Evolutionary conservation across 1,139 yeast genomes (phyloP).

Genomic region (Kodamaea derodonti): DNA sequence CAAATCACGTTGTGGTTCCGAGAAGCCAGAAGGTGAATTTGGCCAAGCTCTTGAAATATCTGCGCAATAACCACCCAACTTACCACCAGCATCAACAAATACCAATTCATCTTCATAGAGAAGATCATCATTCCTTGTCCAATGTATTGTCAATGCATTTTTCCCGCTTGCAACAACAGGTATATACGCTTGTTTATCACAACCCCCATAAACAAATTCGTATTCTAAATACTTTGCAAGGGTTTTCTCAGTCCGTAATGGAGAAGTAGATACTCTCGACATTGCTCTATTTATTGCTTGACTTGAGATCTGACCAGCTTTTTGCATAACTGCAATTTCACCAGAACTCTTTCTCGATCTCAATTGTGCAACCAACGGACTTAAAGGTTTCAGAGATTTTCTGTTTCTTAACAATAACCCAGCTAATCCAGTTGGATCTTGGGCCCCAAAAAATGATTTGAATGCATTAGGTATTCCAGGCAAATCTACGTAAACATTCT

Average conservation of each 20-base stretch:
- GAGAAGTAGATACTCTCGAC: conserved; percentile 43
- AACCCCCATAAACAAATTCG: conserved; percentile 79
- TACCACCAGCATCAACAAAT: conserved; percentile 93
- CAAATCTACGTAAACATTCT: conserved; percentile 50
- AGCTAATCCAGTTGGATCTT: conserved; percentile 3
- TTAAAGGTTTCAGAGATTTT: conserved; percentile 41
- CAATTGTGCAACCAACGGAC: conserved; percentile 48
- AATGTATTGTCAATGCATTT: conserved; percentile 84
- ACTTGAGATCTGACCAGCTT: conserved; percentile 79
- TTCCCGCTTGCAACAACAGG: conserved; percentile 96
- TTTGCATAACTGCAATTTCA: conserved; percentile 75
- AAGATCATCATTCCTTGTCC: conserved; percentile 82
- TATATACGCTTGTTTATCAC: conserved; percentile 84
- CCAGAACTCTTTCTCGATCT: conserved; percentile 71
- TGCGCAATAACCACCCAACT: conserved; percentile 89
- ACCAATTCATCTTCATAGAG: conserved; percentile 76
- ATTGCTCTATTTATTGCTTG: conserved; percentile 82
- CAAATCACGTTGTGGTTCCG: conserved; percentile 75
- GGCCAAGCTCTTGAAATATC: conserved; percentile 99
- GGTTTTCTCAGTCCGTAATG: conserved; percentile 68
- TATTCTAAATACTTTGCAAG: conserved; percentile 81
- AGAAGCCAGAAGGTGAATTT: conserved; percentile 60
- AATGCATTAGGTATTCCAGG: conserved; percentile 16
- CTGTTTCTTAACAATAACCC: conserved; percentile 13
- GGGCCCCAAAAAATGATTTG: conserved; percentile 9